Percentiles rank a stretch among this genome's conserved stretches.
phyloP scores from a whole-genome alignment of 805 yeast genomes.

The Lachancea waltii region DNA sequence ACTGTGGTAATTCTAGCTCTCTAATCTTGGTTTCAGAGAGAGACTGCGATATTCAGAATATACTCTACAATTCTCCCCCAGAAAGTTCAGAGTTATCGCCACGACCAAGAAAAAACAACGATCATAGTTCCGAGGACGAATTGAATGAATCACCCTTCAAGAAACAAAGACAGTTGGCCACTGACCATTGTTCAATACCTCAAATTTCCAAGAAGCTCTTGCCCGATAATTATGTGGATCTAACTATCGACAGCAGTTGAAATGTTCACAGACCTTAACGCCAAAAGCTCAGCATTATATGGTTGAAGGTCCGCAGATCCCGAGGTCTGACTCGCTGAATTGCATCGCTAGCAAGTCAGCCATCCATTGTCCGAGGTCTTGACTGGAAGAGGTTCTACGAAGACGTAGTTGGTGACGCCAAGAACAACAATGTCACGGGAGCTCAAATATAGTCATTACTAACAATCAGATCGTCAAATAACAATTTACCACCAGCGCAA shows the following conservation, averaged over 20 bases:
- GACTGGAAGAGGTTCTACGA: too few species aligned
- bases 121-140: background rate
- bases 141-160: constrained; percentile 16
- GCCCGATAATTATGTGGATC: constrained; percentile 2
- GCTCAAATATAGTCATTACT: too few species aligned
- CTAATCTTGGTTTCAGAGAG: constrained; percentile 19
- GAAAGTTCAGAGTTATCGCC: constrained; percentile 4
- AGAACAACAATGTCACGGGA: too few species aligned
- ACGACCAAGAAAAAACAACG: constrained; percentile 1
- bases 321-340: too few species aligned
- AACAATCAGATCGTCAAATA: too few species aligned
- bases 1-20: constrained; percentile 13
- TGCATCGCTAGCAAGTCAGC: too few species aligned
- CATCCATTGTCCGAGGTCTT: too few species aligned
- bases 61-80: constrained; percentile 2
- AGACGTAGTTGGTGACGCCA: too few species aligned
- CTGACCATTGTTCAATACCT: too few species aligned
- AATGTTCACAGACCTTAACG: background rate
- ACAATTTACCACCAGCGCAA: too few species aligned
- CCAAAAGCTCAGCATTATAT: background rate
- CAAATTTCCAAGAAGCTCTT: background rate
- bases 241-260: constrained; percentile 2
- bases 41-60: background rate
- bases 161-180: constrained; percentile 6
- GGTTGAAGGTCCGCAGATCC: too few species aligned